Evolutionary conservation across 768 basidiomycete species (phyloP), one percentile per base, ranked within the genome.

Genomic region (Leccinum sublutescens): DNA sequence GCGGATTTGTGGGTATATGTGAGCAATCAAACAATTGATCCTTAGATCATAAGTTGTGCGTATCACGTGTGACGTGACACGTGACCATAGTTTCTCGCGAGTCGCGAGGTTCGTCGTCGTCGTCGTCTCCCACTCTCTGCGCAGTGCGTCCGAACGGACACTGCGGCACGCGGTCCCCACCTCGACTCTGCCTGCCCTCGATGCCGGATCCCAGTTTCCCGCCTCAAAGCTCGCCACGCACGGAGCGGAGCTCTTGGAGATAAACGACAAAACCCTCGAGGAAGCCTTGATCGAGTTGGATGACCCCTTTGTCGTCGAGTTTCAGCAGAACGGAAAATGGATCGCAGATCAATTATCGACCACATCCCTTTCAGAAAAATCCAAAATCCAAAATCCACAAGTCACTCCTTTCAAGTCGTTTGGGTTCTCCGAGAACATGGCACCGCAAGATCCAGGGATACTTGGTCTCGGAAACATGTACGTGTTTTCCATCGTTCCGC

Each of bases 401-500:
- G 54, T 67, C 49, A 19, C 45, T 54, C 66, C 71, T 36, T 69
- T 70, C 64, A 75, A 66, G 34, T 62, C 74, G n/a, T 76, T 76
- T 55, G 68, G 68, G 43, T 71, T 74, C 49, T 64, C 74, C 60
- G 77, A 75, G 61, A 71, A 64, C 52, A 82, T 81, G 66, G 52
- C 69, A 40, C 57, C 79, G 50, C 62, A 69, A 55, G 86, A 85
- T 55, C 87, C 86, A 8, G 95, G 95, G 2, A 89, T 91, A 0
- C 79, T 95, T 12, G 95, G 95, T 21, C 79, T 98, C 4, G 86
- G 86, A 14, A 98, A 98, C 69, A 87, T 97, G 86, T 93, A 71
- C 59, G 87, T 78, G 5, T 49, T 52, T 61, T n/a, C 45, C 38
- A 6, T 56, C 17, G 2, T 48, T 45, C 27, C 21, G 12, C 51